These are phyloP conservation scores for Nakazawaea sp. DNA, from an alignment of 805 yeast species.

Conservation along the genomic window DNA sequence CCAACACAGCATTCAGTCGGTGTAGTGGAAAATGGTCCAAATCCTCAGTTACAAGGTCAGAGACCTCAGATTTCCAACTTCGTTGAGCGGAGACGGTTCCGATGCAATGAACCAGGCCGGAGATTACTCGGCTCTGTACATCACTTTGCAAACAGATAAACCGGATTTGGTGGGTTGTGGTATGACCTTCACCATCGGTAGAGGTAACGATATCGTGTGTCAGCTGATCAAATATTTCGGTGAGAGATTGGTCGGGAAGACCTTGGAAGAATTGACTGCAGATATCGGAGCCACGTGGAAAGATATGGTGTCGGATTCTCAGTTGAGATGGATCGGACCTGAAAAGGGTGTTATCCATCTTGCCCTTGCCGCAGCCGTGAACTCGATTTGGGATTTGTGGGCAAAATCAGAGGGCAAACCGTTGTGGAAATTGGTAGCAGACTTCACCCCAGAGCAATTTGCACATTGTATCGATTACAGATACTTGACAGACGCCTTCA, in stretches of 20 bases:
- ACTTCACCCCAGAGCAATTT: conserved; percentile 33
- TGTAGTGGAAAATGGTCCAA: conserved; percentile 5
- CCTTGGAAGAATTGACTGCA: conserved; percentile 23
- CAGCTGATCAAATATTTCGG: conserved; percentile 30
- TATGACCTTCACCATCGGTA: conserved; percentile 35
- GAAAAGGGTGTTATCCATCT: conserved; percentile 35
- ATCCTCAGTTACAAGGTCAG: conserved; percentile 2
- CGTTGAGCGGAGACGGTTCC: conserved; percentile 31
- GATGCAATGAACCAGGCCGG: conserved; percentile 36
- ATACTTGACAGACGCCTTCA: conserved; percentile 33
- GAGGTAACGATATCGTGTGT: conserved; percentile 29
- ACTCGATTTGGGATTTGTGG: conserved; percentile 38
- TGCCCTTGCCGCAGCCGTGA: conserved; percentile 33
- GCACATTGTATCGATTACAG: conserved; percentile 33
- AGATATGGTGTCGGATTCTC: conserved; percentile 30
- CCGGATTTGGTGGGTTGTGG: conserved; percentile 28
- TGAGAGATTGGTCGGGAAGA: conserved; percentile 26
- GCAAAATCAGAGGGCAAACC: conserved; percentile 30
- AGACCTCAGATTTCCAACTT: conserved; percentile 28
- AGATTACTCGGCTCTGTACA: conserved; percentile 34
- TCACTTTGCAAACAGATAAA: conserved; percentile 23
- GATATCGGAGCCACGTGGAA: conserved; percentile 35
- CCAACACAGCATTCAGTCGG: no score
- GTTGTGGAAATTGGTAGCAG: conserved; percentile 34
- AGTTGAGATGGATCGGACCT: conserved; percentile 38